These are phyloP conservation scores for Sherardia arvensis DNA, from an alignment of 257 asterid genomes.

Conservation along the genomic window DNA sequence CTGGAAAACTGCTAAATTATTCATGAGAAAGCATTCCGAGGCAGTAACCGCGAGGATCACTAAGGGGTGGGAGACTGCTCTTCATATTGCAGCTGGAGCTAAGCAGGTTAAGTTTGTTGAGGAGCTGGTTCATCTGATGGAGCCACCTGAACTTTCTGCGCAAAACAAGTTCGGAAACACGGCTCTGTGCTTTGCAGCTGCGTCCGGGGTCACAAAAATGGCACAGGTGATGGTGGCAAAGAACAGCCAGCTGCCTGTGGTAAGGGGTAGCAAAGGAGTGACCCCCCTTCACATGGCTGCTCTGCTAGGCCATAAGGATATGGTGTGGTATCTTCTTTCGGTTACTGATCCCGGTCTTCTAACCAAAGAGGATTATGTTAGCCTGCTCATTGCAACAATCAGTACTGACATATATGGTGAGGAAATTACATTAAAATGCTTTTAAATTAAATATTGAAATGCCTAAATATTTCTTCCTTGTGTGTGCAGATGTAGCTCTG, in stretches of 20 bases:
- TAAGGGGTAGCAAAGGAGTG: conserved; percentile 33
- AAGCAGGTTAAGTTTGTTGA: conserved; percentile 25
- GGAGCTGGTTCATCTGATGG: conserved; percentile 24
- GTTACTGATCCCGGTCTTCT: conserved; percentile 19
- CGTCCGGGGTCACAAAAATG: conserved; percentile 22
- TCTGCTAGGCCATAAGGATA: conserved; percentile 23
- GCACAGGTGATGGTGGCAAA: conserved; percentile 27
- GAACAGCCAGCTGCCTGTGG: conserved; percentile 16
- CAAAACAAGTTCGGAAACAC: conserved; percentile 29
- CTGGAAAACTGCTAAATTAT: conserved; percentile 22
- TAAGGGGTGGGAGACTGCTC: conserved; percentile 26
- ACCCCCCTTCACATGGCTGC: conserved; percentile 36
- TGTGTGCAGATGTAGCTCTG: conserved; percentile 24
- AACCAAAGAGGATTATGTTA: conserved; percentile 21
- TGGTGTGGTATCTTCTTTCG: conserved; percentile 29
- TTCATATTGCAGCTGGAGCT: conserved; percentile 33
- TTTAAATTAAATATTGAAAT: not conserved
- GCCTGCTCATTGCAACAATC: conserved; percentile 23
- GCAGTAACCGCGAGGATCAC: conserved; percentile 25
- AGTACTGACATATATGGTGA: conserved; percentile 25
- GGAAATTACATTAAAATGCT: not conserved
- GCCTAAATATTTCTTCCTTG: not conserved
- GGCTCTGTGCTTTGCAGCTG: conserved; percentile 35
- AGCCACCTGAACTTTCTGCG: conserved; percentile 19
- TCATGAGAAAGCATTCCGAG: conserved; percentile 12